Evolutionary conservation across 2,329 filamentous ascomycete species (phyloP), one percentile per base, ranked within the genome.

Genomic region (Lithohypha guttulata): DNA sequence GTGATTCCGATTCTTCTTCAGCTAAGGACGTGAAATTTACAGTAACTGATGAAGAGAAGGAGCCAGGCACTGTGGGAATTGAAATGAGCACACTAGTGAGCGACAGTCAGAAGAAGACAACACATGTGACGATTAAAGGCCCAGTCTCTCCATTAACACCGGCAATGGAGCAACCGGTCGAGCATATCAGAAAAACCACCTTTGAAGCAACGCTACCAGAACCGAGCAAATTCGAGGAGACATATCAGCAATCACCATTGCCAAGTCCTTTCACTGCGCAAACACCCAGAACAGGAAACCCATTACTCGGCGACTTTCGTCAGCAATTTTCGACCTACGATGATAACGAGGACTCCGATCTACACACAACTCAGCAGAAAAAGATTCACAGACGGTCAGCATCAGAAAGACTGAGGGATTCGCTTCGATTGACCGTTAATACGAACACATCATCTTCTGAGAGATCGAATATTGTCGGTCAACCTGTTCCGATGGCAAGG

Each of bases 261-360:
- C 25, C 6, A 11, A 30, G 26, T 13, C 35, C 35, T 13, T 22
- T 21, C 14, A n/a, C 35, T 14, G 20, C 20, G 3, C 14, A 23
- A 8, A 39, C 35, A 6, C 35, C 35, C 20, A 5, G 10, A 4
- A 39, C 35, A 22, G 27, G 35, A 15, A 39, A 39, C 13, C 35
- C 35, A 2, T 27, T 39, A 2, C 26, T 39, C 3, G 25, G 26
- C 26, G n/a, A 39, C 18, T 39, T n/a, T 20, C 35, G 35, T 13
- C 4, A 28, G 4, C 14, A 19, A 15, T 39, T 28, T 25, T 28
- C 18, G 4, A 31, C 30, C 35, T 39, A 21, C 26, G 35, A 27
- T 19, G 35, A 39, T 13, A 28, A 39, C 26, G 35, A 39, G n/a
- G 27, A 30, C n/a, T 39, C 35, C 6, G 35, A 39, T 14, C 6